A percentile compares a stretch with the other conserved stretches of the same genome.
Evolutionary conservation across 1,284 basidiomycete species (phyloP).

Genomic region (Irpex lacteus): DNA sequence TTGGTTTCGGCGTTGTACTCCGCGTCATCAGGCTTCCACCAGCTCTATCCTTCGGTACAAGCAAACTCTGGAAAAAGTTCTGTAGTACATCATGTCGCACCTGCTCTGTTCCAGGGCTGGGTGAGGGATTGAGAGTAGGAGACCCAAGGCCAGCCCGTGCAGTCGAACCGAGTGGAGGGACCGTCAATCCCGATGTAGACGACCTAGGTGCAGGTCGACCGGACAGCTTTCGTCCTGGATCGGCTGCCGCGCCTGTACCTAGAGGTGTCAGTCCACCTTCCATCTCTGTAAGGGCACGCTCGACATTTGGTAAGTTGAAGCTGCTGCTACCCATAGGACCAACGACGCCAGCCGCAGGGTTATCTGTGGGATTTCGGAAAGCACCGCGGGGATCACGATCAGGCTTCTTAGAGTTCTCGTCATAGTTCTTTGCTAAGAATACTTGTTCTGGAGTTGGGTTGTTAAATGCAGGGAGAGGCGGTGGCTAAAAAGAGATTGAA

Average conservation of each 20-base stretch:
- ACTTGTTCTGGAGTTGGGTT: conserved; percentile 80
- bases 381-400: conserved; percentile 86
- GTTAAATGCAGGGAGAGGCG: conserved; percentile 71
- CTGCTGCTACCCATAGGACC: conserved; percentile 85
- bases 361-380: conserved; percentile 72
- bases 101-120: conserved; percentile 47
- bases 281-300: conserved; percentile 83
- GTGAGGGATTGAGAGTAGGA: conserved; percentile 38
- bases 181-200: conserved; percentile 22
- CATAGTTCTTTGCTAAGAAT: conserved; percentile 86
- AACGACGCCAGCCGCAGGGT: conserved; percentile 68
- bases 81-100: conserved; percentile 81
- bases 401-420: conserved; percentile 84
- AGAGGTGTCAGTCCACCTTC: conserved; percentile 41
- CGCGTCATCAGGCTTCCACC: conserved; percentile 10
- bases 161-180: conserved; percentile 13
- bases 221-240: conserved; percentile 22
- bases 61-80: conserved; percentile 82
- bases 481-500: conserved; percentile 39
- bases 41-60: conserved; percentile 64
- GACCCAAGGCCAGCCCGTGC: conserved; percentile 32
- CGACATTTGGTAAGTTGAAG: conserved; percentile 82
- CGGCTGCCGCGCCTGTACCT: conserved; percentile 21
- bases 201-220: conserved; percentile 21
- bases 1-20: conserved; percentile 1